These are phyloP conservation scores for Kwoniella dendrophila DNA, from an alignment of 768 basidiomycete species.

Conservation along the genomic window DNA sequence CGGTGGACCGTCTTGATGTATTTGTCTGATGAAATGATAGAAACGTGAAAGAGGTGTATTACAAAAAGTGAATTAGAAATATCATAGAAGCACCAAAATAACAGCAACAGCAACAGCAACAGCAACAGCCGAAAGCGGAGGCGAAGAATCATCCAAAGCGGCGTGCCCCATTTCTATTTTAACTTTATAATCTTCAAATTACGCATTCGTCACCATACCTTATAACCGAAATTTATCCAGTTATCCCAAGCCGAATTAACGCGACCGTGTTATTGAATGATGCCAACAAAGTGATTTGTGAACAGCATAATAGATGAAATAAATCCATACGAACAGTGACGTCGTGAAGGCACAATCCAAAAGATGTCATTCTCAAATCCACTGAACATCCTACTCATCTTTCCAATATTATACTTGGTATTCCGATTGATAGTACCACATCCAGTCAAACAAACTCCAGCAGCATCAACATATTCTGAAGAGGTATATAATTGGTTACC, in stretches of 20 bases:
- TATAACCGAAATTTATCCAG: no score
- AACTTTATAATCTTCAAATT: not conserved
- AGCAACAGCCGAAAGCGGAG: constrained; percentile 1
- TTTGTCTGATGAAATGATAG: not conserved
- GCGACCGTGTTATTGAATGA: not conserved
- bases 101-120: no score
- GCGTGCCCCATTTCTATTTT: constrained; percentile 5
- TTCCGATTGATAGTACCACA: constrained; percentile 65
- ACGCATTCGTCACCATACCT: constrained; percentile 8
- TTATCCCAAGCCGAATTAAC: constrained; percentile 4
- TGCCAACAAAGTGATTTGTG: not conserved
- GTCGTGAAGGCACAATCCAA: no score
- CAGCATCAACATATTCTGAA: constrained; percentile 65
- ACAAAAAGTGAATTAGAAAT: not conserved
- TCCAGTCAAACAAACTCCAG: constrained; percentile 12
- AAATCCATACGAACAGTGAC: no score
- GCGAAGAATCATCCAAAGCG: not conserved
- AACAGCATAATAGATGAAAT: no score
- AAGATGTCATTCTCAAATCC: constrained; percentile 47
- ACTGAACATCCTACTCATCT: constrained; percentile 45
- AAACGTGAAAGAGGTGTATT: not conserved
- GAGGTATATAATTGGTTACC: constrained; percentile 91
- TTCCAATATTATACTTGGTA: constrained; percentile 43
- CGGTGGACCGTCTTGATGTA: not conserved
- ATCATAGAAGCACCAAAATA: constrained; percentile 1